Evolutionary conservation across 768 basidiomycete genomes (phyloP).

Genomic region (Amanita rimosa): DNA sequence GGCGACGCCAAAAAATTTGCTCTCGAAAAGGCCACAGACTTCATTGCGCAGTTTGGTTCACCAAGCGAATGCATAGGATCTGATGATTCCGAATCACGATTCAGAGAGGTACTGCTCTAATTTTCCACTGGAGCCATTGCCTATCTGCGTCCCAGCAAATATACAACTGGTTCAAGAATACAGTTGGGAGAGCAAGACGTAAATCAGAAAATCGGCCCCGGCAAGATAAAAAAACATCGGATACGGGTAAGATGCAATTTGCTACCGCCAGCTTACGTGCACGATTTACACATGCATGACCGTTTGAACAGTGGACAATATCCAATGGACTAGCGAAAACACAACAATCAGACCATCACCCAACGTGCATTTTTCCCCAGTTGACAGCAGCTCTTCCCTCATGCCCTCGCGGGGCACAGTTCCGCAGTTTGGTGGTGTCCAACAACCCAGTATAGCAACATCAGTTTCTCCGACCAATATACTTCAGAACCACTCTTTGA

Average conservation of each 20-base stretch:
- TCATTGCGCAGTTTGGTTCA: constrained; percentile 46
- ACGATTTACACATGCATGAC: constrained; percentile 9
- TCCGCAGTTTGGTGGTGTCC: background rate
- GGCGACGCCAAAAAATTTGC: constrained; percentile 67
- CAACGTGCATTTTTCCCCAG: background rate
- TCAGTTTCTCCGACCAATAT: constrained; percentile 6
- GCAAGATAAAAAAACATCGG: constrained; percentile 37
- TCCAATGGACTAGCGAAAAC: constrained; percentile 10
- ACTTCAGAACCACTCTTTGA: constrained; percentile 12
- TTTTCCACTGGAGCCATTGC: background rate
- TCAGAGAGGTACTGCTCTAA: constrained; percentile 39
- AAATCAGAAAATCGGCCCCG: constrained; percentile 46
- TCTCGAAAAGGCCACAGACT: constrained; percentile 48
- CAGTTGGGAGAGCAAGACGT: constrained; percentile 46
- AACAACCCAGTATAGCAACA: background rate
- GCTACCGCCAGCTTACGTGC: background rate
- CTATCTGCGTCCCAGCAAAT: constrained; percentile 35
- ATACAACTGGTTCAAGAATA: constrained; percentile 69
- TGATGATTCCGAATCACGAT: constrained; percentile 48
- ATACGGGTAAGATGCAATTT: constrained; percentile 28
- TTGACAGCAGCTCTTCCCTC: constrained; percentile 2
- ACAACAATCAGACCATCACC: background rate
- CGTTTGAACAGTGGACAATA: constrained; percentile 11
- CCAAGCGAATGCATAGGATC: constrained; percentile 41
- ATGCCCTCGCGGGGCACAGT: background rate